These are phyloP conservation scores for Arabis alpina DNA, from an alignment of 345 rosid genomes.

Conservation along the genomic window DNA sequence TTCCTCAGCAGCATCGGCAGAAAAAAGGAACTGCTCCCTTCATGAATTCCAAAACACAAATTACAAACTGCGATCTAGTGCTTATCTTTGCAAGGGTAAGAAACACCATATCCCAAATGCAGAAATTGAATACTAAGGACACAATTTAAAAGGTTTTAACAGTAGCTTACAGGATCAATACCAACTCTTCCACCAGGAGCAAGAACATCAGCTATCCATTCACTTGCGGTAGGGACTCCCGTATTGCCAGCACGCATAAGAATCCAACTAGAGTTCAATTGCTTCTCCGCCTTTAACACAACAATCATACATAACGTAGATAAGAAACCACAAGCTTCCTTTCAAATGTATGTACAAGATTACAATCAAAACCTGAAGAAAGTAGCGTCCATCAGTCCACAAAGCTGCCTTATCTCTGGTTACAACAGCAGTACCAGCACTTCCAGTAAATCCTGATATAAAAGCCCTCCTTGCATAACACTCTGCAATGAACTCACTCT, in stretches of 20 bases:
- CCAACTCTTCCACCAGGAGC: slow-evolving; percentile 90
- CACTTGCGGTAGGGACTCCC: slow-evolving; percentile 87
- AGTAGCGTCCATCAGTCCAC: slow-evolving; percentile 98
- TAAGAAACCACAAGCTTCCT: slow-evolving; percentile 13
- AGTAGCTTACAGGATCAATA: slow-evolving; percentile 86
- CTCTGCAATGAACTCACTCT: slow-evolving; percentile 99
- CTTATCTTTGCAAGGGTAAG: background rate
- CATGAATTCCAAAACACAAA: slow-evolving; percentile 49
- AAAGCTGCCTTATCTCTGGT: slow-evolving; percentile 92
- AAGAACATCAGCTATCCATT: slow-evolving; percentile 87
- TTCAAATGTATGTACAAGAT: background rate
- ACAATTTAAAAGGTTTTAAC: slow-evolving; percentile 38
- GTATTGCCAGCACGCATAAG: slow-evolving; percentile 93
- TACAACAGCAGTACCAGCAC: slow-evolving; percentile 91
- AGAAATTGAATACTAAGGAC: background rate
- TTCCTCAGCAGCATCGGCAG: slow-evolving; percentile 94
- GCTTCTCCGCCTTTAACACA: slow-evolving; percentile 78
- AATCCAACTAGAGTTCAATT: slow-evolving; percentile 76
- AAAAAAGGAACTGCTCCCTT: slow-evolving; percentile 99
- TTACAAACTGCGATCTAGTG: slow-evolving; percentile 2
- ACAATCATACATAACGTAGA: background rate
- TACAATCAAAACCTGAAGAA: slow-evolving; percentile 75
- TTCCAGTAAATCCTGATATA: slow-evolving; percentile 88
- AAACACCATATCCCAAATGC: background rate
- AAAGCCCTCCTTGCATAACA: slow-evolving; percentile 84